phyloP scores from a whole-genome alignment of 2,329 filamentous ascomycete species.

The Verticillium longisporum region DNA sequence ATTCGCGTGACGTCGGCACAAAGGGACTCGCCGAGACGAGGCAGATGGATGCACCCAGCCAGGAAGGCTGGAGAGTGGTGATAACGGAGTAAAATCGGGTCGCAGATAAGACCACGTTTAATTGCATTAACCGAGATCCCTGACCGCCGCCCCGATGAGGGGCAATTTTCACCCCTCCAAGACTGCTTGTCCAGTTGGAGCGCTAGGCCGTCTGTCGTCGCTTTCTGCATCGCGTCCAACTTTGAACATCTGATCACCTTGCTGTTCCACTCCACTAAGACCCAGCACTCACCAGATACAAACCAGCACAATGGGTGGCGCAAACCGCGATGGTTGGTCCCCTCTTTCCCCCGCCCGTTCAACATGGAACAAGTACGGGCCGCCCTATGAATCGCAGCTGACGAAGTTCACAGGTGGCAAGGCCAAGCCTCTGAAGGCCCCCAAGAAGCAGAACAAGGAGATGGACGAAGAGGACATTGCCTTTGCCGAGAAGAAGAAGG shows the following conservation, averaged over 20 bases:
- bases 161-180: constrained; percentile 13
- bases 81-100: background rate
- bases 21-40: too few species aligned
- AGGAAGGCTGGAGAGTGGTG: background rate
- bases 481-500: constrained; percentile 75
- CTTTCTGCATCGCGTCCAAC: constrained; percentile 1
- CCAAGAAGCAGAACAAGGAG: constrained; percentile 80
- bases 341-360: background rate
- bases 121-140: constrained; percentile 3
- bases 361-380: background rate
- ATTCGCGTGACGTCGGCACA: background rate
- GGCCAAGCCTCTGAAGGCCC: constrained; percentile 76
- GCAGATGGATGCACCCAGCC: too few species aligned
- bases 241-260: background rate
- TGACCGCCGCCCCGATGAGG: constrained; percentile 8
- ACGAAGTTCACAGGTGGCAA: constrained; percentile 57
- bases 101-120: background rate
- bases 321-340: constrained; percentile 24
- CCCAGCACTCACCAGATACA: constrained; percentile 2
- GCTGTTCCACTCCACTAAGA: constrained; percentile 4
- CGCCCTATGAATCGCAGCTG: background rate
- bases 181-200: background rate
- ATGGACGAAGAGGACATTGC: constrained; percentile 83
- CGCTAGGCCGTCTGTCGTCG: background rate
- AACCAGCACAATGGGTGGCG: constrained; percentile 26